phyloP scores from a whole-genome alignment of 2,329 filamentous ascomycete genomes.

The Cercospora citrullina region DNA sequence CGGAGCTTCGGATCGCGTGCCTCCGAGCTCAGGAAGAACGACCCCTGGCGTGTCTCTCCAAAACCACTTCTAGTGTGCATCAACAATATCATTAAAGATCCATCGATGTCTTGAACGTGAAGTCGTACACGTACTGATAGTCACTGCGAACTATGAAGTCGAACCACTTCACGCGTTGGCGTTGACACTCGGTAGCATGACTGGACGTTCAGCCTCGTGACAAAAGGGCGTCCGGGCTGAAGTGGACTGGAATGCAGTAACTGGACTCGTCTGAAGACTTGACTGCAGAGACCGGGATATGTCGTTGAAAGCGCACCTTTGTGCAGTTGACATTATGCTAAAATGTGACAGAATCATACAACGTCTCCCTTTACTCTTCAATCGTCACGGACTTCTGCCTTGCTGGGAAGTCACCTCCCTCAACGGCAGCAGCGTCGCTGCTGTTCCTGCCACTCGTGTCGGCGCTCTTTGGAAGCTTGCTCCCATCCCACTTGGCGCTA shows the following conservation, averaged over 20 bases:
- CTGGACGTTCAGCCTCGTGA: too few relatives aligned
- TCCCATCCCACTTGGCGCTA: conserved; percentile 36
- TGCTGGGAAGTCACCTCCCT: conserved; percentile 18
- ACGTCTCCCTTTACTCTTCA: conserved; percentile 19
- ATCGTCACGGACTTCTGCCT: conserved; percentile 25
- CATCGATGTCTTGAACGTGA: not conserved
- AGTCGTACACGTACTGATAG: not conserved
- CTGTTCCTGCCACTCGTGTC: conserved; percentile 30
- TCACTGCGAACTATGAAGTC: not conserved
- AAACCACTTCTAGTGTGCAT: not conserved
- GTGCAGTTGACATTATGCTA: not conserved
- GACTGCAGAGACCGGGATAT: not conserved
- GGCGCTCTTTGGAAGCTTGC: conserved; percentile 32
- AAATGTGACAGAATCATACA: not conserved
- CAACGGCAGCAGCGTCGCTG: conserved; percentile 21
- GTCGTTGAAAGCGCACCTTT: not conserved
- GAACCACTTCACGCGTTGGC: too few relatives aligned
- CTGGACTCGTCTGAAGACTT: not conserved
- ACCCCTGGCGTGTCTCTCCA: not conserved
- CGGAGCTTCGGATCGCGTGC: not conserved
- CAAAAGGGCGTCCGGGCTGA: not conserved
- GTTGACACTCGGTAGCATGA: not conserved
- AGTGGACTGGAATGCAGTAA: not conserved
- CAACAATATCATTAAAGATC: not conserved
- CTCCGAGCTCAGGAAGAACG: not conserved